Evolutionary conservation across 106 monocot genomes (phyloP), one percentile per base, ranked within the genome.

Genomic region (Allium cepa): DNA sequence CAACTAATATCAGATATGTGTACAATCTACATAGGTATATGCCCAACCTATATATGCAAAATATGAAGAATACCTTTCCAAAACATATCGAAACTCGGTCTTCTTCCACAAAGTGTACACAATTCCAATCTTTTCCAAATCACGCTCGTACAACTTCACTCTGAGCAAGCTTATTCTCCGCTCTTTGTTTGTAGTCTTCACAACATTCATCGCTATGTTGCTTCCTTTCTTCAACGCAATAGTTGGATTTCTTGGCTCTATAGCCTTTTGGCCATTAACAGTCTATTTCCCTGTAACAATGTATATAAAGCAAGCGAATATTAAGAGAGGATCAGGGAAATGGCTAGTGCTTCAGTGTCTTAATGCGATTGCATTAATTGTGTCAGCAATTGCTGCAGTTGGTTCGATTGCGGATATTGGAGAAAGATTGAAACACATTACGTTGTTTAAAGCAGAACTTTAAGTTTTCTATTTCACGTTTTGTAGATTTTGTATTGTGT

Each of bases 191-290:
- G 86, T 90, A 46, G 57, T 76, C 27, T 11, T 86, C 17, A 86
- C 86, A 2, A 90, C 90, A 3, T 10, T 83, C 45, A 74, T 83
- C 14, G 80, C 83, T 5, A 81, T 83, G 67, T 70, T 86, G 78
- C 73, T 90, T n/a, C 90, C 90, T 1, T 86, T 90, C 83, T 86
- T 90, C 78, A 90, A 90, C 36, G 90, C 86, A 2, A 61, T 90
- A n/a, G 69, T 90, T 1, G 83, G 86, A 0, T 64, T 90, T 60
- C 86, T 90, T 1, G 90, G 86, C 7, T 50, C 90, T 0, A 8
- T 90, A 6, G 78, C 90, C n/a, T 90, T 90, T 66, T 86, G 86
- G 86, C 90, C 90, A 3, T 46, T 86, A 49, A 90, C 86, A 0
- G 90, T 86, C 7, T 87, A 81, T 72, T 84, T 68, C 70, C 90